Evolutionary conservation across 441 rosid genomes (phyloP), one percentile per base, ranked within the genome.

Genomic region (Omphalea diandra): DNA sequence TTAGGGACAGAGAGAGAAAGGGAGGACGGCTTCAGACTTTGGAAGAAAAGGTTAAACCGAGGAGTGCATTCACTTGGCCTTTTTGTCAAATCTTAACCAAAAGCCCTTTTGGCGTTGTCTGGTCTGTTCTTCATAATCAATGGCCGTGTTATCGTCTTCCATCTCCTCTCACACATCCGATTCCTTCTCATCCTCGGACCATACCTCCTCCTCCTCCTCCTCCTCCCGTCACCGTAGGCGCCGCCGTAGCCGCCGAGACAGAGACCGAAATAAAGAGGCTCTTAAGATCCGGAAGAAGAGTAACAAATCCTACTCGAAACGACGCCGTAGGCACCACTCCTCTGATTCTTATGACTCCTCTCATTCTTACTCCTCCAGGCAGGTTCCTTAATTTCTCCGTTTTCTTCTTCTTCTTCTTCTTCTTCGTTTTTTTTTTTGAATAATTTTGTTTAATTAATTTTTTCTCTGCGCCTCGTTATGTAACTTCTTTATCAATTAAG

Each of bases 91-190:
- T n/a, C n/a, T n/a, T n/a, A n/a, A n/a, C n/a, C n/a, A n/a, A n/a
- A n/a, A n/a, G n/a, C n/a, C n/a, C n/a, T n/a, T n/a, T n/a, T n/a
- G n/a, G n/a, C n/a, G n/a, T n/a, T n/a, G n/a, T n/a, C n/a, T n/a
- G n/a, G n/a, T n/a, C n/a, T n/a, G n/a, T n/a, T 14, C 24, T 26
- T 47, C n/a, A 36, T n/a, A 7, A 35, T 35, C 73, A 54, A 93
- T 93, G 98, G 93, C 91, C 79, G 88, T 86, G 69, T 84, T 90
- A 12, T 84, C 97, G 68, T 82, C 92, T 35, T 83, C 92, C 11
- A 29, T 79, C 24, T 74, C 83, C 22, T 80, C 87, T 0, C 67
- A 78, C 61, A 77, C 86, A 2, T 79, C 85, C 36, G 62, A 63
- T 29, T 82, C 88, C 10, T 80, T 83, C 47, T 75, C 84, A 0